Evolutionary conservation across 2,329 filamentous ascomycete genomes (phyloP).

Genomic region (Tothia fuscella): DNA sequence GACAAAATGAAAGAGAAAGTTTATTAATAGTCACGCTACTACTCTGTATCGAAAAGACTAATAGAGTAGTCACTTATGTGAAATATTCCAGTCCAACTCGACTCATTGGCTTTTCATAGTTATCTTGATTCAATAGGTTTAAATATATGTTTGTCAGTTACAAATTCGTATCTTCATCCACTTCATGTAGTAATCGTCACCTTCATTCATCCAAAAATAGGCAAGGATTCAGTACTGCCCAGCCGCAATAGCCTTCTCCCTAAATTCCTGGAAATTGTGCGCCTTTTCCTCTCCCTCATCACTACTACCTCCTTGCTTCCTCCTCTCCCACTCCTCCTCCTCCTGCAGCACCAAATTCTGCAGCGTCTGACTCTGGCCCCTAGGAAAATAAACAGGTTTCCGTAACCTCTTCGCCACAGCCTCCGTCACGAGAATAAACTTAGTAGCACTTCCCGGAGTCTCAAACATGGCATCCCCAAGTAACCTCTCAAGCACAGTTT

Average conservation of each 20-base stretch:
- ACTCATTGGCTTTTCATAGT: too few relatives aligned
- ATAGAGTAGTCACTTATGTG: too few relatives aligned
- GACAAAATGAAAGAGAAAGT: too few relatives aligned
- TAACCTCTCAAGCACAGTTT: constrained; percentile 36
- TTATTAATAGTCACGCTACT: too few relatives aligned
- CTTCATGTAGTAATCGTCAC: too few relatives aligned
- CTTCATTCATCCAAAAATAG: too few relatives aligned
- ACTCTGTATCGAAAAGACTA: too few relatives aligned
- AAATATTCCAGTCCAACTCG: too few relatives aligned
- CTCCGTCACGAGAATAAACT: constrained; percentile 34
- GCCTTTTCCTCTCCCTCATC: constrained; percentile 23
- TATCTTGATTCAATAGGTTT: too few relatives aligned
- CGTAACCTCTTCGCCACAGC: constrained; percentile 31
- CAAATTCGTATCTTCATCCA: too few relatives aligned
- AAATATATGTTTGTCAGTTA: too few relatives aligned
- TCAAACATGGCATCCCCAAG: constrained; percentile 37
- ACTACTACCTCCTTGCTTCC: constrained; percentile 19
- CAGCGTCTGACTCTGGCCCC: constrained; percentile 20
- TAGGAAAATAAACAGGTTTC: constrained; percentile 31
- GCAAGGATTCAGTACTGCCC: constrained; percentile 13
- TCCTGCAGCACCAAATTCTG: constrained; percentile 27
- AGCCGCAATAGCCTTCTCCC: constrained; percentile 27
- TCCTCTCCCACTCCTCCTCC: constrained; percentile 35
- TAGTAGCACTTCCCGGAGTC: constrained; percentile 25
- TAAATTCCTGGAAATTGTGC: constrained; percentile 35